Evolutionary conservation across 306 rosid species (phyloP).

Genomic region (Gastrolobium villosum): DNA sequence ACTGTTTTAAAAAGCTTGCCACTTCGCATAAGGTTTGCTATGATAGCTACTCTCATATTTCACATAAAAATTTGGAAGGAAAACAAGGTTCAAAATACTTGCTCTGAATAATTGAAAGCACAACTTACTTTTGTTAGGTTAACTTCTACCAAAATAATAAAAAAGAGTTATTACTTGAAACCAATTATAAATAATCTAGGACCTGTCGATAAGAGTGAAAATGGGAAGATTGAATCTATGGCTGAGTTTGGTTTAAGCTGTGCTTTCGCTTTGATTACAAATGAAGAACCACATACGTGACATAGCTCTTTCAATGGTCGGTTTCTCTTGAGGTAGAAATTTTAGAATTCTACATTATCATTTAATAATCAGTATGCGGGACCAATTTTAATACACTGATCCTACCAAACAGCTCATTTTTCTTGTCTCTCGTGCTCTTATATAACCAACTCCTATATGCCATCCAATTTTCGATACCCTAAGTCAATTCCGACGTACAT

Average conservation of each 20-base stretch:
- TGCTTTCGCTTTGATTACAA: conserved; percentile 29
- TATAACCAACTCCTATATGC: neutral
- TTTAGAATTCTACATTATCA: neutral
- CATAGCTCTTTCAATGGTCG: conserved; percentile 22
- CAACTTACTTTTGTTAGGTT: conserved; percentile 6
- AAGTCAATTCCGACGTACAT: neutral
- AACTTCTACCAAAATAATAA: neutral
- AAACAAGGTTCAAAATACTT: neutral
- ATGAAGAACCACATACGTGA: neutral
- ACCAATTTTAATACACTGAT: neutral
- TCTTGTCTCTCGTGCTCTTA: neutral
- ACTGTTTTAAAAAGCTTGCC: too few relatives aligned
- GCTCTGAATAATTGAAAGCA: too few relatives aligned
- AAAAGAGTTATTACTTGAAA: neutral
- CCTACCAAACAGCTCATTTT: conserved; percentile 11
- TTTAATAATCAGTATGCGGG: neutral
- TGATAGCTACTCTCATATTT: neutral
- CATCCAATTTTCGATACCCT: neutral
- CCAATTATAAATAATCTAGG: neutral
- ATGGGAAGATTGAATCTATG: neutral
- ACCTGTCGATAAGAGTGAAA: neutral
- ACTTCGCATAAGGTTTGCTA: too few relatives aligned
- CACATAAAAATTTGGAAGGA: neutral
- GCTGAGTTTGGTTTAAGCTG: neutral
- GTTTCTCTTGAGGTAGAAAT: conserved; percentile 19